Evolutionary conservation across 192 early-diverging fungal species (phyloP), one percentile per base, ranked within the genome.

Genomic region (Coemansia interrupta): DNA sequence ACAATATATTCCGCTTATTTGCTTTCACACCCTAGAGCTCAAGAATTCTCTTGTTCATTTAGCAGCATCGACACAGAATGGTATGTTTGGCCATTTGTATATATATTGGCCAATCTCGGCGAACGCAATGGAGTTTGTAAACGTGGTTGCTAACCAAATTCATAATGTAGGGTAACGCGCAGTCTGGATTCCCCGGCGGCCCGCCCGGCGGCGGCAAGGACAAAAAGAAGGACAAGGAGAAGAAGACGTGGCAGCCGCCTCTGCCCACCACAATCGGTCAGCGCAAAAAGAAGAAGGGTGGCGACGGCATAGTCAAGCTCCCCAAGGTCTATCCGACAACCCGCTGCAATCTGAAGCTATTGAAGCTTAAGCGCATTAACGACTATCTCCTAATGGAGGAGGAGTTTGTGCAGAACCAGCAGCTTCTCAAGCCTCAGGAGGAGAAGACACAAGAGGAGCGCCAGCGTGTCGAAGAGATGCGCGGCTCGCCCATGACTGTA

Each of bases 401-500:
- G 64, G 97, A 99, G 80, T 99, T 96, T 84, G 94, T 99, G 68
- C 86, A 90, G 69, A 99, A 99, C 82, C 97, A 99, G 82, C 95
- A 99, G 73, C 82, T 89, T 49, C 75, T 98, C 52, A 98, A 97
- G 80, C 97, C 97, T 12, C 91, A 93, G 69, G 94, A 97, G 66
- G 97, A 99, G 63, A 92, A 92, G 73, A 78, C 76, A 40, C 80
- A 93, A 80, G 96, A 96, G 76, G 96, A 97, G 72, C 87, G 97
- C 54, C 87, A 90, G 32, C 84, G 89, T 43, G 92, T 99, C 1
- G 97, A 99, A 63, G 91, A 94, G 77, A 78, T 99, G 44, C 89
- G 97, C 49, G 97, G 97, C 13, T 90, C 89, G 32, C 97, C 97
- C 12, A 99, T 99, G 96, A 82, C 87, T 32, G 93, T 98, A 5